Conservation (phyloP, 2,329 filamentous ascomycete genomes). For the Aspergillus spinulosporus region DNA sequence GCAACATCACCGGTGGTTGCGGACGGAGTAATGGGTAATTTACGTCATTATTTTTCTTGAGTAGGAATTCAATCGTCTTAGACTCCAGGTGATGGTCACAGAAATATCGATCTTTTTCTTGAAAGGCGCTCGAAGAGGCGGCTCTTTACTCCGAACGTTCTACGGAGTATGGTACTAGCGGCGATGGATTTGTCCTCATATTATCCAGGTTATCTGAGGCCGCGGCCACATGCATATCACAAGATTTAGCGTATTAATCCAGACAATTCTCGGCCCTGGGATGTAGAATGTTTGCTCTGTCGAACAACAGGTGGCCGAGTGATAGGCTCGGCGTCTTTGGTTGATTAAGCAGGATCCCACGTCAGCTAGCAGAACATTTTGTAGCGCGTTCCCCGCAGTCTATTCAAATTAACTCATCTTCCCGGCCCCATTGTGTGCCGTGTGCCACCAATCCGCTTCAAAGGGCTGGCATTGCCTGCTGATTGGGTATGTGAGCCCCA, state of each 20-base stretch:
- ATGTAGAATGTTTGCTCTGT: neutral
- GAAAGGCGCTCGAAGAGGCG: neutral
- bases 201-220: neutral
- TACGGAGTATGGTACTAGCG: neutral
- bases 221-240: neutral
- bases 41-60: too few relatives aligned
- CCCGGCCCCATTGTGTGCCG: neutral
- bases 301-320: neutral
- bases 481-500: neutral
- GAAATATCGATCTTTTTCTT: neutral
- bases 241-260: neutral
- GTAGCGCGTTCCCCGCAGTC: neutral
- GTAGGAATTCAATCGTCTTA: neutral
- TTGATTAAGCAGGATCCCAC: neutral
- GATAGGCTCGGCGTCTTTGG: neutral
- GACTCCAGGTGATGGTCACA: neutral
- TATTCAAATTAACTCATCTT: neutral
- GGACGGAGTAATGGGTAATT: too few relatives aligned
- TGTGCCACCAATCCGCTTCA: neutral
- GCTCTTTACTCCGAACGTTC: conserved; percentile 4
- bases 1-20: neutral
- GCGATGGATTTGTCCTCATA: conserved; percentile 1
- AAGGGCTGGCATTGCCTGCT: neutral
- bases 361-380: neutral
- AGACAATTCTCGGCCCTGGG: neutral